Percentiles rank a stretch among this genome's conserved stretches.
These are phyloP conservation scores for Closterium sp. DNA, from an alignment of 139 green algal species.

Conservation along the genomic window DNA sequence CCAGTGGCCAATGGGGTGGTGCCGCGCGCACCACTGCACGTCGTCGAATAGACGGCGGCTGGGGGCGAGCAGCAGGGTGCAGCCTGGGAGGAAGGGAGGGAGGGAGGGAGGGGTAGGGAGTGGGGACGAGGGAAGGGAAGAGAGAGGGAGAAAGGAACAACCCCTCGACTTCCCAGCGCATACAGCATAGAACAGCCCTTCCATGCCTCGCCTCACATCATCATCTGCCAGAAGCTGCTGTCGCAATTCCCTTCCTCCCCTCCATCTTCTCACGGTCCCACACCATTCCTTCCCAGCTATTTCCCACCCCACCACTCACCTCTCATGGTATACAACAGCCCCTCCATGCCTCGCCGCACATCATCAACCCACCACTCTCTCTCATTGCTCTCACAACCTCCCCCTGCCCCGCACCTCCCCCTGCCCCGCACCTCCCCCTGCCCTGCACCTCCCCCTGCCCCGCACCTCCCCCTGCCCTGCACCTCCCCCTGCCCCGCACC, in stretches of 20 bases:
- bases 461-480: neutral
- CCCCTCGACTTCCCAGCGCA: no score
- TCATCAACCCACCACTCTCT: neutral
- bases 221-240: no score
- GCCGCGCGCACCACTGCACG: neutral
- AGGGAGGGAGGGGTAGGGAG: neutral
- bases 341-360: neutral
- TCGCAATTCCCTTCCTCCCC: no score
- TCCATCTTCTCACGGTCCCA: neutral
- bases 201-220: no score
- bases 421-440: neutral
- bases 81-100: neutral
- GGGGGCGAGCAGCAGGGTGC: neutral
- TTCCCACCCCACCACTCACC: neutral
- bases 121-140: neutral
- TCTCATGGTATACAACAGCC: neutral
- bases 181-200: neutral
- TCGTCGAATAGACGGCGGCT: neutral
- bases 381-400: no score
- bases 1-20: neutral
- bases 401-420: no score
- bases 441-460: neutral
- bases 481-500: neutral
- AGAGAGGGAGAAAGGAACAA: no score
- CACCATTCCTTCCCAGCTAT: no score